These are phyloP conservation scores for Crepidotus variabilis DNA, from an alignment of 768 basidiomycete species.

Conservation along the genomic window DNA sequence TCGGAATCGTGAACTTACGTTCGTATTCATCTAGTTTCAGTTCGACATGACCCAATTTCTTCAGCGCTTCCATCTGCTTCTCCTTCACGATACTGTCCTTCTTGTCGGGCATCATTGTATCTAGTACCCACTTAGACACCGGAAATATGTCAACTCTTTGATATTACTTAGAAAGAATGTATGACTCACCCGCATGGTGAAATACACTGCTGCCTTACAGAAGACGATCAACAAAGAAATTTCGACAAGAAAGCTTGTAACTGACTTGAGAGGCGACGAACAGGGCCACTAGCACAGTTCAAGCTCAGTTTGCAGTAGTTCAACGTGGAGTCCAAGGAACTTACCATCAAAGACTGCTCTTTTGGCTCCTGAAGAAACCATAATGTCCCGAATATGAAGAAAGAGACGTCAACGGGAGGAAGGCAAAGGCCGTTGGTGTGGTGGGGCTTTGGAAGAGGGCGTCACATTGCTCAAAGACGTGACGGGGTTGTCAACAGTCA, in stretches of 20 bases:
- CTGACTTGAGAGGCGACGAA: conserved; percentile 48
- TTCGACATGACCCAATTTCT: conserved; percentile 65
- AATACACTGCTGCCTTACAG: conserved; percentile 73
- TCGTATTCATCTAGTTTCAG: conserved; percentile 91
- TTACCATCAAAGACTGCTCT: conserved; percentile 43
- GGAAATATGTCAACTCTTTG: neutral
- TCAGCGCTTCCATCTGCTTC: conserved; percentile 68
- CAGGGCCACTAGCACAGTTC: conserved; percentile 37
- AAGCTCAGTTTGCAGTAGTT: conserved; percentile 8
- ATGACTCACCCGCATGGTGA: conserved; percentile 58
- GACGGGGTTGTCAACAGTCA: no score
- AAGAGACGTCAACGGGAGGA: no score
- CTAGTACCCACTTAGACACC: conserved; percentile 58
- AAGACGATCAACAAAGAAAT: conserved; percentile 17
- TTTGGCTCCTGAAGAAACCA: conserved; percentile 35
- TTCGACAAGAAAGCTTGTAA: conserved; percentile 4
- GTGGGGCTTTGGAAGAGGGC: no score
- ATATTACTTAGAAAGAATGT: neutral
- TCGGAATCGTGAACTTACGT: conserved; percentile 40
- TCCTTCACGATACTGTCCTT: conserved; percentile 62
- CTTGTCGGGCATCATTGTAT: conserved; percentile 45
- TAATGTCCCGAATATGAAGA: conserved; percentile 2
- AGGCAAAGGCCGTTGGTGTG: no score
- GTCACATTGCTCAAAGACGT: no score
- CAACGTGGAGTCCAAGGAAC: conserved; percentile 6